phyloP scores from a whole-genome alignment of 2,329 filamentous ascomycete species.

The Furcasterigmium sp. region DNA sequence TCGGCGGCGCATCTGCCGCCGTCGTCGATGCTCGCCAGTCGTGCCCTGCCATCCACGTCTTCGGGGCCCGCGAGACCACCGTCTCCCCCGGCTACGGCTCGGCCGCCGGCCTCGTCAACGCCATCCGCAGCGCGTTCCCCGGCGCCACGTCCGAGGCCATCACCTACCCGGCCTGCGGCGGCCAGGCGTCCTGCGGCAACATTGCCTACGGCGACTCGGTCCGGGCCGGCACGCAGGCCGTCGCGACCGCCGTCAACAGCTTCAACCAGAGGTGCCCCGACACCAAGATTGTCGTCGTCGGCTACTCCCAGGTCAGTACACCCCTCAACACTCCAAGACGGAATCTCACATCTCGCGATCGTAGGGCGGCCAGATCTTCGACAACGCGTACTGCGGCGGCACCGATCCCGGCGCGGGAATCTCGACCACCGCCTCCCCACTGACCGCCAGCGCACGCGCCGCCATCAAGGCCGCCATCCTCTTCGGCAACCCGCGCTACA shows the following conservation, averaged over 20 bases:
- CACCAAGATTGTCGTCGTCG: conserved; percentile 54
- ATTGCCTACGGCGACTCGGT: conserved; percentile 56
- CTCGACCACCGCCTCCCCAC: conserved; percentile 32
- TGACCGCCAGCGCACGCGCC: conserved; percentile 40
- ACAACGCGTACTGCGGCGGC: conserved; percentile 59
- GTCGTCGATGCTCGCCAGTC: background rate
- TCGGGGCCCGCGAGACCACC: conserved; percentile 42
- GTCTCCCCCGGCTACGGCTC: conserved; percentile 48
- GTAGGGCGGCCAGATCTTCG: conserved; percentile 58
- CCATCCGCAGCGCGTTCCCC: conserved; percentile 39
- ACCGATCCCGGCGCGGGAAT: conserved; percentile 40
- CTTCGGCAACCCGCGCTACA: conserved; percentile 58
- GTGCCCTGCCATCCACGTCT: conserved; percentile 38
- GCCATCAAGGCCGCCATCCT: conserved; percentile 61
- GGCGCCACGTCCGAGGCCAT: conserved; percentile 51
- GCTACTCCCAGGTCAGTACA: conserved; percentile 46
- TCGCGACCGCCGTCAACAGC: conserved; percentile 52
- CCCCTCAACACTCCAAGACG: background rate
- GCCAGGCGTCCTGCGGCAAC: conserved; percentile 52
- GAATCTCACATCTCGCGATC: background rate
- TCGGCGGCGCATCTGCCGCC: no score
- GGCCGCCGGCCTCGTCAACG: conserved; percentile 42
- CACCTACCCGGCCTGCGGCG: conserved; percentile 57
- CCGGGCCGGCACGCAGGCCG: conserved; percentile 50
- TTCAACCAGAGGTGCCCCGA: conserved; percentile 52